These are phyloP conservation scores for Trichophyton mentagrophytes DNA, from an alignment of 2,329 filamentous ascomycete genomes.

Conservation along the genomic window DNA sequence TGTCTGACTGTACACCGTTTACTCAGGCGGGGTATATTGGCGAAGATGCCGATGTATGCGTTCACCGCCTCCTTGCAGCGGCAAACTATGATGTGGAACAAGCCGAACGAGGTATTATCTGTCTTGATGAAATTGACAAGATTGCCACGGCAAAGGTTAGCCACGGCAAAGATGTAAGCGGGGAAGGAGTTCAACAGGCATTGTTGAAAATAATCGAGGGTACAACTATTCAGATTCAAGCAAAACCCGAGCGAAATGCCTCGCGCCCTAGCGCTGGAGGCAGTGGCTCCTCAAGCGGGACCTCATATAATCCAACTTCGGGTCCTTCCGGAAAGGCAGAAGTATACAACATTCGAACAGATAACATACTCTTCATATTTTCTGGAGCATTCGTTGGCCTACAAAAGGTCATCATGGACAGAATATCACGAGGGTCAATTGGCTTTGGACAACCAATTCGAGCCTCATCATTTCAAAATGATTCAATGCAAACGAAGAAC, in stretches of 20 bases:
- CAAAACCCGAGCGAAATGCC: slow-evolving; percentile 48
- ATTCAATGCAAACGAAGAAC: slow-evolving; percentile 15
- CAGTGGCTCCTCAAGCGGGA: slow-evolving; percentile 24
- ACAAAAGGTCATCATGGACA: slow-evolving; percentile 72
- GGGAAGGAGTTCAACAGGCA: slow-evolving; percentile 93
- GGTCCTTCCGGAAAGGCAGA: slow-evolving; percentile 38
- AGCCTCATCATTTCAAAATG: slow-evolving; percentile 25
- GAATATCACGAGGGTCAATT: slow-evolving; percentile 76
- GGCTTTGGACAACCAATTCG: slow-evolving; percentile 82
- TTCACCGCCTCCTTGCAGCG: slow-evolving; percentile 78
- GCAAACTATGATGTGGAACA: slow-evolving; percentile 76
- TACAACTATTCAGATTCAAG: slow-evolving; percentile 80
- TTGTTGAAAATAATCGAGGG: slow-evolving; percentile 93
- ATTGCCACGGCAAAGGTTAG: slow-evolving; percentile 77
- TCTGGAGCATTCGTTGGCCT: slow-evolving; percentile 90
- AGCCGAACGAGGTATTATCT: slow-evolving; percentile 84
- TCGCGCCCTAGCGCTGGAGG: slow-evolving; percentile 25
- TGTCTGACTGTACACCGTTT: slow-evolving; percentile 90
- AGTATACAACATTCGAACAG: slow-evolving; percentile 67
- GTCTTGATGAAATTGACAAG: slow-evolving; percentile 95
- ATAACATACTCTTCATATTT: slow-evolving; percentile 94
- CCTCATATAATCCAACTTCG: slow-evolving; percentile 12
- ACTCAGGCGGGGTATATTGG: slow-evolving; percentile 97
- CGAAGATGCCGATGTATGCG: slow-evolving; percentile 91
- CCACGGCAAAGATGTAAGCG: slow-evolving; percentile 86